Evolutionary conservation across 208 protist genomes (phyloP).

Genomic region (Wallacemonas sp.): DNA sequence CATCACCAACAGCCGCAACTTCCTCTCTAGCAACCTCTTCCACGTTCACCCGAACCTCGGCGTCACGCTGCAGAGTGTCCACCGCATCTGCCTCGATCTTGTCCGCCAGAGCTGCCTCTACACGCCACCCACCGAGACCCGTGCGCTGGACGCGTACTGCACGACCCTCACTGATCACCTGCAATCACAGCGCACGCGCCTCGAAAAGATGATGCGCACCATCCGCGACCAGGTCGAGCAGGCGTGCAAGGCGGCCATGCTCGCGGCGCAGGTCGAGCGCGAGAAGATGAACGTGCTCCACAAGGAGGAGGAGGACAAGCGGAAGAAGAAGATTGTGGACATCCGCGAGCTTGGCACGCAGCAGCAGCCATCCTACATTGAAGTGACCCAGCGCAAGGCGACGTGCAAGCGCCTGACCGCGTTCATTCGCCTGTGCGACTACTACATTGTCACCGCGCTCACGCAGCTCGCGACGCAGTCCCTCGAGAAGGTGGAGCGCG

Average conservation of each 20-base stretch:
- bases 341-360: conserved; percentile 79
- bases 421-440: conserved; percentile 95
- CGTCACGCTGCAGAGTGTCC: conserved; percentile 76
- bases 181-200: conserved; percentile 47
- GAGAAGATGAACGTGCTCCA: conserved; percentile 72
- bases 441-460: conserved; percentile 92
- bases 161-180: conserved; percentile 53
- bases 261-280: conserved; percentile 78
- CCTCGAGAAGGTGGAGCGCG: conserved; percentile 68
- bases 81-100: conserved; percentile 81
- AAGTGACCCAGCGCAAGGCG: conserved; percentile 90
- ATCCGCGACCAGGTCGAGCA: conserved; percentile 89
- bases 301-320: conserved; percentile 63
- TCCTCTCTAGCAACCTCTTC: conserved; percentile 89
- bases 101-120: conserved; percentile 69
- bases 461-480: conserved; percentile 82
- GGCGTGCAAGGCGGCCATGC: conserved; percentile 92
- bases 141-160: conserved; percentile 76
- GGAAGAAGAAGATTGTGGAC: conserved; percentile 84
- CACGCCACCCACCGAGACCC: conserved; percentile 66
- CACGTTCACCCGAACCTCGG: conserved; percentile 88
- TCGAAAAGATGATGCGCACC: conserved; percentile 85
- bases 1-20: conserved; percentile 72
- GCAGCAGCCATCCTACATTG: conserved; percentile 93
- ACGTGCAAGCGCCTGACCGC: conserved; percentile 91